Conservation (phyloP, 129 eudicot species). For the Silybum marianum region DNA sequence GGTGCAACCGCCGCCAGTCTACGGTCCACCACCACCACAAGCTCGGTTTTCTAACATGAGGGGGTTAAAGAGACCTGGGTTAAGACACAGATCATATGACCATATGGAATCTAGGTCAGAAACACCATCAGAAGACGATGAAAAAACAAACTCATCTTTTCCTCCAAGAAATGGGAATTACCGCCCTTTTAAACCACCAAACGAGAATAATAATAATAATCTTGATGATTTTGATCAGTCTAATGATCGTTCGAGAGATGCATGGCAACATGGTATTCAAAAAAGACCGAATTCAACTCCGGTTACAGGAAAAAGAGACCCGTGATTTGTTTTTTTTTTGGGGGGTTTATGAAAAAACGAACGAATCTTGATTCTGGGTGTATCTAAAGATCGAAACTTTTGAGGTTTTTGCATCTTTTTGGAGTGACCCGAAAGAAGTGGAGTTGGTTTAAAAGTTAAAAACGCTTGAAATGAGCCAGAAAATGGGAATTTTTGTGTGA, state of each 20-base stretch:
- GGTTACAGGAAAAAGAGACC: slow-evolving; percentile 61
- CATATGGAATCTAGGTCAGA: slow-evolving; percentile 69
- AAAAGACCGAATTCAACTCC: slow-evolving; percentile 56
- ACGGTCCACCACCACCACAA: slow-evolving; percentile 50
- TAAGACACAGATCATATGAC: slow-evolving; percentile 68
- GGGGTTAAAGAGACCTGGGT: slow-evolving; percentile 65
- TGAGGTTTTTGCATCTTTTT: not conserved
- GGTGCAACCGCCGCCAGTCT: slow-evolving; percentile 36
- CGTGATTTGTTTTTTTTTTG: slow-evolving; percentile 22
- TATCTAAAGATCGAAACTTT: not conserved
- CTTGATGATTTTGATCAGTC: slow-evolving; percentile 65
- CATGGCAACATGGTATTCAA: slow-evolving; percentile 78
- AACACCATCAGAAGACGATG: slow-evolving; percentile 79
- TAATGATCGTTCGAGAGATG: slow-evolving; percentile 52
- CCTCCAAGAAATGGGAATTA: slow-evolving; percentile 61
- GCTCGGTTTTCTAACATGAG: slow-evolving; percentile 53
- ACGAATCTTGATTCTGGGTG: slow-evolving; percentile 5
- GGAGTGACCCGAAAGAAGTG: slow-evolving; percentile 5
- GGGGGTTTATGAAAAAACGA: not conserved
- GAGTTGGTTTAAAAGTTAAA: slow-evolving; percentile 1
- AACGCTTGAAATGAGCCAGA: slow-evolving; percentile 12
- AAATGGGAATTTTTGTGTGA: slow-evolving; percentile 9
- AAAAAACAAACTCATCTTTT: slow-evolving; percentile 47
- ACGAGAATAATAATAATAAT: slow-evolving; percentile 25
- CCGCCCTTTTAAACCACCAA: slow-evolving; percentile 47